These are phyloP conservation scores for Penicillium sp. DNA, from an alignment of 2,329 filamentous ascomycete genomes.

Conservation along the genomic window DNA sequence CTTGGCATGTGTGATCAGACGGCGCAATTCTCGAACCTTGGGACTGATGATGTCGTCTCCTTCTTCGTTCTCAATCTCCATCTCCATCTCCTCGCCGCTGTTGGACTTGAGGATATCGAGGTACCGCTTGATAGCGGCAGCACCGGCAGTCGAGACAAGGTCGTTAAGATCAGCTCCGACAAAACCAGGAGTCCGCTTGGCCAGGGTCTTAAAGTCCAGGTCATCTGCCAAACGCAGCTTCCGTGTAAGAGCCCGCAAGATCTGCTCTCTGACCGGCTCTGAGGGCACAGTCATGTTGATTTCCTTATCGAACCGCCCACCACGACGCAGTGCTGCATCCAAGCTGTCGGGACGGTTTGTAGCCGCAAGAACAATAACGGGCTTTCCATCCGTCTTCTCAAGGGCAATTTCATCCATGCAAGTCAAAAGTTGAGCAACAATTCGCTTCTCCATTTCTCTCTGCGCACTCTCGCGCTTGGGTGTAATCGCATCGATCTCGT, in stretches of 20 bases:
- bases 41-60: slow-evolving; percentile 41
- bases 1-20: slow-evolving; percentile 62
- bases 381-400: slow-evolving; percentile 73
- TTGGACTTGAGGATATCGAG: slow-evolving; percentile 59
- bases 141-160: slow-evolving; percentile 68
- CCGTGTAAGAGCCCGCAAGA: slow-evolving; percentile 74
- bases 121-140: slow-evolving; percentile 68
- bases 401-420: slow-evolving; percentile 84
- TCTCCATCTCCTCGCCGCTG: slow-evolving; percentile 57
- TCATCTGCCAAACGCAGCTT: slow-evolving; percentile 69
- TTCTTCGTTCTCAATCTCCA: slow-evolving; percentile 45
- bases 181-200: slow-evolving; percentile 87
- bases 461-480: slow-evolving; percentile 83
- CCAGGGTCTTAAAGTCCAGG: slow-evolving; percentile 75
- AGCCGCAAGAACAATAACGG: slow-evolving; percentile 87
- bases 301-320: slow-evolving; percentile 79
- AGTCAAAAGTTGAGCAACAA: slow-evolving; percentile 79
- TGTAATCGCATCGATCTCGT: slow-evolving; percentile 90
- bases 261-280: slow-evolving; percentile 75
- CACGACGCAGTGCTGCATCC: slow-evolving; percentile 76
- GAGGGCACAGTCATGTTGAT: slow-evolving; percentile 89
- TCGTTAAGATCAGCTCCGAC: slow-evolving; percentile 88
- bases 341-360: slow-evolving; percentile 88
- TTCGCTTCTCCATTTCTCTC: slow-evolving; percentile 87
- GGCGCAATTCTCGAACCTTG: slow-evolving; percentile 54